Evolutionary conservation across 257 asterid species (phyloP).

Genomic region (Capsicum chinense): DNA sequence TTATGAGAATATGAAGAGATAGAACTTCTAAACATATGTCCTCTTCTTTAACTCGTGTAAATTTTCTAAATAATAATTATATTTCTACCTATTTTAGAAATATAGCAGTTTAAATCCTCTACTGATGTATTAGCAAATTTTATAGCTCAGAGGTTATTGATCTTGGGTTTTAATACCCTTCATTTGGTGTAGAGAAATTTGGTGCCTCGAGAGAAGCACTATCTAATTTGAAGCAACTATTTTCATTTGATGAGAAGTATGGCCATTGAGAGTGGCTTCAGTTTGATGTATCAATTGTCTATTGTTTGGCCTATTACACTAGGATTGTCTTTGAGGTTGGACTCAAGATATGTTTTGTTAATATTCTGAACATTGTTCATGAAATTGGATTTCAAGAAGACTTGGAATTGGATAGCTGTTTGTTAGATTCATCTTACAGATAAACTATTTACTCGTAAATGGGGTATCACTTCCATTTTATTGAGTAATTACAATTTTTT

Average conservation of each 20-base stretch:
- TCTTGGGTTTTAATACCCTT: not conserved
- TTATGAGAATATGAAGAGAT: not conserved
- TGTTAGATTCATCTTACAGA: not conserved
- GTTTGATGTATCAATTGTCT: conserved; percentile 95
- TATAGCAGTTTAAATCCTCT: not conserved
- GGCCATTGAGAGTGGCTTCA: conserved; percentile 96
- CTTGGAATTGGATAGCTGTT: not conserved
- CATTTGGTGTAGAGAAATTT: conserved; percentile 63
- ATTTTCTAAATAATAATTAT: not conserved
- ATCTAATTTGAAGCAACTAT: conserved; percentile 74
- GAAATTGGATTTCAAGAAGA: not conserved
- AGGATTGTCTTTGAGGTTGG: conserved; percentile 95
- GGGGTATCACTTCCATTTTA: conserved; percentile 14
- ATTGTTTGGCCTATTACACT: conserved; percentile 94
- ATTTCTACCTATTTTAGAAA: not conserved
- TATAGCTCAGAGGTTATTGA: not conserved
- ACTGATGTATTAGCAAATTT: not conserved
- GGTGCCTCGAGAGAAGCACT: conserved; percentile 79
- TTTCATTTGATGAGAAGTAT: conserved; percentile 81
- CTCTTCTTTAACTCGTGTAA: not conserved
- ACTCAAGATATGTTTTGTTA: not conserved
- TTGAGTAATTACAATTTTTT: conserved; percentile 26
- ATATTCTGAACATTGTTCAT: not conserved
- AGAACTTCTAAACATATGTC: not conserved
- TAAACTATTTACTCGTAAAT: not conserved